These are phyloP conservation scores for Neonectria ditissima DNA, from an alignment of 2,329 filamentous ascomycete species.

Conservation along the genomic window DNA sequence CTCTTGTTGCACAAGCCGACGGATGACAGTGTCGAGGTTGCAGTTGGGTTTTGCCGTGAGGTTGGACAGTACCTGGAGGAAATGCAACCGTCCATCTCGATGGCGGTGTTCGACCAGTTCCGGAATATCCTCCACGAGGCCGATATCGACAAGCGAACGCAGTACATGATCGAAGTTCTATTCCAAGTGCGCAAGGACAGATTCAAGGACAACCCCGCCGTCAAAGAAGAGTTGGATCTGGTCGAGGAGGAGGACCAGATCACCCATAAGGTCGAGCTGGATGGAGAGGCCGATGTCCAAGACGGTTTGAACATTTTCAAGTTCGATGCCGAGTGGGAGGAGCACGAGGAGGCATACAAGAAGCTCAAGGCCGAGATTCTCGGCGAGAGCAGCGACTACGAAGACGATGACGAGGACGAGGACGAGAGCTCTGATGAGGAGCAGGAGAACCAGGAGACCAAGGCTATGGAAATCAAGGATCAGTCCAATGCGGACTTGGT, in stretches of 20 bases:
- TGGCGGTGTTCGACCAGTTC: constrained; percentile 96
- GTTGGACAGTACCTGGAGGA: constrained; percentile 95
- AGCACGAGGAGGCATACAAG: constrained; percentile 90
- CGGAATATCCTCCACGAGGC: constrained; percentile 95
- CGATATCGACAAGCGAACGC: constrained; percentile 96
- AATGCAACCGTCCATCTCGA: constrained; percentile 89
- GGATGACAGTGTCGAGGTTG: constrained; percentile 97
- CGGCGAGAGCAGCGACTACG: constrained; percentile 89
- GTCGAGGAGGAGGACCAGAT: constrained; percentile 99
- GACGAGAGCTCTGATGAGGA: constrained; percentile 77
- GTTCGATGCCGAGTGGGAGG: constrained; percentile 88
- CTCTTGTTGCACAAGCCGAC: constrained; percentile 95
- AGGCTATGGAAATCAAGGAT: constrained; percentile 95
- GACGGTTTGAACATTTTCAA: constrained; percentile 97
- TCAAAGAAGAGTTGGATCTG: constrained; percentile 93
- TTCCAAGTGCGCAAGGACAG: constrained; percentile 97
- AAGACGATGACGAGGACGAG: constrained; percentile 72
- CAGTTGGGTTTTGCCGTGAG: constrained; percentile 91
- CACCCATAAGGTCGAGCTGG: constrained; percentile 85
- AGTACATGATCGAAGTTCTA: constrained; percentile 98
- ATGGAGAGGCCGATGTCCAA: constrained; percentile 86
- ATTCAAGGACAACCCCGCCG: constrained; percentile 92
- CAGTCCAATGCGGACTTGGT: constrained; percentile 96
- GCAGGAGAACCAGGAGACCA: constrained; percentile 81
- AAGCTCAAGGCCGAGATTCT: constrained; percentile 93